Conservation (phyloP, 1,284 basidiomycete species). For the Takashimella tepidaria region DNA sequence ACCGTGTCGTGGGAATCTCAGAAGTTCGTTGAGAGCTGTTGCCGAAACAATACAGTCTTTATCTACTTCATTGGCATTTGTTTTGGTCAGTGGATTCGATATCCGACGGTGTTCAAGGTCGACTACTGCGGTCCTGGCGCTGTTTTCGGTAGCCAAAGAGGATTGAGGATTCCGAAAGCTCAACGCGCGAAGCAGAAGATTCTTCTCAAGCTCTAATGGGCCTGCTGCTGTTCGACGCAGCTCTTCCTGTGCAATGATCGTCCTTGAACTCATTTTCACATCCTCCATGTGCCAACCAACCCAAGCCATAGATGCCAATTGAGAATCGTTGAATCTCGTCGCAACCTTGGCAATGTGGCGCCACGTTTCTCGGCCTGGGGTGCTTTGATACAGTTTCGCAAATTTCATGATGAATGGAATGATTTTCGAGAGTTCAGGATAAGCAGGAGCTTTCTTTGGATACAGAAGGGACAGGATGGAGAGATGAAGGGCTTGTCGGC, state of each 20-base stretch:
- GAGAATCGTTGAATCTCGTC: background rate
- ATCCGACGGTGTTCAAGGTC: background rate
- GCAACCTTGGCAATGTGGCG: conserved; percentile 19
- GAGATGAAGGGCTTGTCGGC: conserved; percentile 19
- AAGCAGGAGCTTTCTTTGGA: background rate
- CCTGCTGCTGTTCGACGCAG: background rate
- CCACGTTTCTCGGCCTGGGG: conserved; percentile 26
- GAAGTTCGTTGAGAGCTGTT: background rate
- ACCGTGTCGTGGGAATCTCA: conserved; percentile 4
- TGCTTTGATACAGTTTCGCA: background rate
- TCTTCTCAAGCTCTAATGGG: too few relatives aligned
- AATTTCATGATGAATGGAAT: conserved; percentile 9
- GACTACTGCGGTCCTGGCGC: background rate
- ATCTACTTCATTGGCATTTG: background rate
- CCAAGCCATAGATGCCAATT: conserved; percentile 8
- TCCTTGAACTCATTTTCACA: conserved; percentile 2
- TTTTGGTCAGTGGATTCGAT: background rate
- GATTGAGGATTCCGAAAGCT: background rate
- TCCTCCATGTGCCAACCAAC: conserved; percentile 8
- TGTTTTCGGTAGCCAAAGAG: too few relatives aligned
- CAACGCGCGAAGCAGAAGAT: background rate
- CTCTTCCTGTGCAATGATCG: background rate
- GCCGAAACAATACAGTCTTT: background rate
- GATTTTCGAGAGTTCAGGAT: background rate
- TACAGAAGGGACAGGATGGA: conserved; percentile 9